phyloP scores from a whole-genome alignment of 2,329 filamentous ascomycete species.

The Ophiostoma triangulosporum region DNA sequence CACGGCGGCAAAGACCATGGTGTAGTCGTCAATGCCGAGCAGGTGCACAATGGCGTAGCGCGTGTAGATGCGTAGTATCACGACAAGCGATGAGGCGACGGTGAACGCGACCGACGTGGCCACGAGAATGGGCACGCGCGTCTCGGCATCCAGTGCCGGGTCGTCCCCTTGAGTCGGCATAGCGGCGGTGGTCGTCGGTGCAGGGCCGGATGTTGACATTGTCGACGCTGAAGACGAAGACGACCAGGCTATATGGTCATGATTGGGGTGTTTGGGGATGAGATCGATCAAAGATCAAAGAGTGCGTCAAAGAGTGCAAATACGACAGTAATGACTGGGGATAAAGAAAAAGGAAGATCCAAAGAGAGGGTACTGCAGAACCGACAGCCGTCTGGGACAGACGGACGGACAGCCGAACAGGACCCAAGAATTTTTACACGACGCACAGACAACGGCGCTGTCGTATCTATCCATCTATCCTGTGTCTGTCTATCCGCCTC shows the following conservation, averaged over 20 bases:
- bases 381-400: too few species aligned
- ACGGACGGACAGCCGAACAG: too few species aligned
- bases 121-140: constrained; percentile 16
- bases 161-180: constrained; percentile 12
- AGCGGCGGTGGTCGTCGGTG: not conserved
- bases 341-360: too few species aligned
- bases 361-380: too few species aligned
- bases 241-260: not conserved
- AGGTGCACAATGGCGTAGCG: constrained; percentile 16
- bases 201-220: not conserved
- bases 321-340: too few species aligned
- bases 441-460: too few species aligned
- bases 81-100: constrained; percentile 15
- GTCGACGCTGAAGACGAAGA: not conserved
- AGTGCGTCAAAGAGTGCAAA: too few species aligned
- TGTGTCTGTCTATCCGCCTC: too few species aligned
- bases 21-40: constrained; percentile 18
- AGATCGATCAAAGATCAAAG: not conserved
- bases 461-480: too few species aligned
- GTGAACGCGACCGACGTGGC: constrained; percentile 17
- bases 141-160: constrained; percentile 16
- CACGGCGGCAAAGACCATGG: constrained; percentile 17
- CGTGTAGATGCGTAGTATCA: constrained; percentile 19
- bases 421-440: too few species aligned
- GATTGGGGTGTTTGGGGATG: not conserved